Evolutionary conservation across 345 rosid species (phyloP).

Genomic region (Adansonia digitata): DNA sequence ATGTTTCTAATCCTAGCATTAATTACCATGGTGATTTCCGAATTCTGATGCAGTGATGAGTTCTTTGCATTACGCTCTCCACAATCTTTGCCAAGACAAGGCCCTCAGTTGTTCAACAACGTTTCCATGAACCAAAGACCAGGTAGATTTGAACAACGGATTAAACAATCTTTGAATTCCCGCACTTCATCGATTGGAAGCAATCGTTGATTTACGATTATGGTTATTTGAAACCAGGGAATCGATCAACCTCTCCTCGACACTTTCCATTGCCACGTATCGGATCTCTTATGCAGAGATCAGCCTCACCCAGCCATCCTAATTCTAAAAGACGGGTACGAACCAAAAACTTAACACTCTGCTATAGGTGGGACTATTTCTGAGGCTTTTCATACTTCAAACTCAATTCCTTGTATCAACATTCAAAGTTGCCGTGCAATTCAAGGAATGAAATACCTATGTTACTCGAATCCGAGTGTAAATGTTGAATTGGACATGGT

Average conservation of each 20-base stretch:
- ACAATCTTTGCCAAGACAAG: conserved; percentile 24
- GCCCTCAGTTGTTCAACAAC: conserved; percentile 33
- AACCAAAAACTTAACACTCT: neutral
- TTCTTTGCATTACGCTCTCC: conserved; percentile 26
- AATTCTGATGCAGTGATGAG: conserved; percentile 28
- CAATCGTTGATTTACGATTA: conserved; percentile 6
- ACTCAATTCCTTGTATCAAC: neutral
- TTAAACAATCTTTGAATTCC: neutral
- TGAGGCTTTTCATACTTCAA: neutral
- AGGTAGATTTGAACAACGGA: conserved; percentile 21
- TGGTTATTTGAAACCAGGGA: conserved; percentile 30
- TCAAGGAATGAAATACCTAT: too few relatives aligned
- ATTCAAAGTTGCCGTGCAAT: neutral
- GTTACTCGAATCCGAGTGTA: too few relatives aligned
- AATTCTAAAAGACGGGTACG: conserved; percentile 34
- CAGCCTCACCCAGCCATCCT: conserved; percentile 41
- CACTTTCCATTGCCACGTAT: conserved; percentile 40
- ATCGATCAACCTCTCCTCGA: conserved; percentile 46
- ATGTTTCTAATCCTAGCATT: neutral
- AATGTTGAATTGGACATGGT: too few relatives aligned
- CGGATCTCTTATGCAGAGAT: conserved; percentile 46
- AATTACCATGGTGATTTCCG: neutral
- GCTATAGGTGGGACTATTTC: neutral
- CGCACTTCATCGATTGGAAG: neutral
- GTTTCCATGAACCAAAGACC: conserved; percentile 25